A percentile compares a stretch with the other conserved stretches of the same genome.
These are phyloP conservation scores for Fusarium bactridioides DNA, from an alignment of 2,329 filamentous ascomycete genomes.

Conservation along the genomic window DNA sequence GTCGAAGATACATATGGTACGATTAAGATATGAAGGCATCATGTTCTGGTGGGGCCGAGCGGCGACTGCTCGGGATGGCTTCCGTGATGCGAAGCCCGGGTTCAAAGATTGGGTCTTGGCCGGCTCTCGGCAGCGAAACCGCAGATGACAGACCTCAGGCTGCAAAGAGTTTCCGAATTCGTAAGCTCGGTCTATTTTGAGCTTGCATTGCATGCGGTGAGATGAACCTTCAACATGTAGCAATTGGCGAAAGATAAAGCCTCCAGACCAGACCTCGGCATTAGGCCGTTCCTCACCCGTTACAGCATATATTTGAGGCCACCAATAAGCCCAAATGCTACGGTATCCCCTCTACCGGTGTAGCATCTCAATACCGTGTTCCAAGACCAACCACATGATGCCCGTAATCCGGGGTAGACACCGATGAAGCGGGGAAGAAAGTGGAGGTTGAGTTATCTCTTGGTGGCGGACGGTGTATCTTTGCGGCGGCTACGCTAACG, in stretches of 20 bases:
- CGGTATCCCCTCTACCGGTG: not conserved
- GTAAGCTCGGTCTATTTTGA: not conserved
- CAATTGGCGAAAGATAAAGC: not conserved
- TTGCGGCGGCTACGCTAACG: slow-evolving; percentile 24
- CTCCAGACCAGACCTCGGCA: not conserved
- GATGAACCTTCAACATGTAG: accelerated
- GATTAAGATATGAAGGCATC: not conserved
- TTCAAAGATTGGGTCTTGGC: accelerated
- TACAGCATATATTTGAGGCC: not conserved
- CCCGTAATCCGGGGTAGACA: slow-evolving; percentile 5
- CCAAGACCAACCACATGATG: not conserved
- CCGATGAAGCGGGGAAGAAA: slow-evolving; percentile 12
- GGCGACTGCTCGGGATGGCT: not conserved
- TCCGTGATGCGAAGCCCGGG: not conserved
- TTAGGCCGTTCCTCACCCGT: accelerated
- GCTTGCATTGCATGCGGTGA: not conserved
- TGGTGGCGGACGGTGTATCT: not conserved
- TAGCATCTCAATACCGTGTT: not conserved
- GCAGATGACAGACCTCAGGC: accelerated
- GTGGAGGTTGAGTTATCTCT: not conserved
- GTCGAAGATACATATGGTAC: not conserved
- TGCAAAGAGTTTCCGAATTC: not conserved
- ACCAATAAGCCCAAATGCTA: accelerated
- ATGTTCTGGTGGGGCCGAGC: not conserved
- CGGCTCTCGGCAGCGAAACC: not conserved